Conservation (phyloP, 129 eudicot species). For the Tagetes patula region DNA sequence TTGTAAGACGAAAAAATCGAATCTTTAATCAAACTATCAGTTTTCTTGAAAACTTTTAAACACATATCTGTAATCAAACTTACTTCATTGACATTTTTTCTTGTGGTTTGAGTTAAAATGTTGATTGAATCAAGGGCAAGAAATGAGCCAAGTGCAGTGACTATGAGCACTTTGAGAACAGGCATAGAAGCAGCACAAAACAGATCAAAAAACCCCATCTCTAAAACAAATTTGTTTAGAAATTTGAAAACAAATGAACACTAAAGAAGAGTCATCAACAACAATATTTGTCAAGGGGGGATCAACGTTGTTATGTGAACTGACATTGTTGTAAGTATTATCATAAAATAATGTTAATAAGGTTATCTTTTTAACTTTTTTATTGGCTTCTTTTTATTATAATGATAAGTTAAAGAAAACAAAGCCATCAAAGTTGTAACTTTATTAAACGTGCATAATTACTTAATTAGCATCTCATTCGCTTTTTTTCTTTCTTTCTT, state of each 20-base stretch:
- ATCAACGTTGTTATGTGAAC: neutral
- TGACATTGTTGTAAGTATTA: neutral
- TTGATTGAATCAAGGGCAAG: conserved; percentile 56
- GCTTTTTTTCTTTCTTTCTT: too few species aligned
- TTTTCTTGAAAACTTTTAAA: neutral
- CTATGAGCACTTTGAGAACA: conserved; percentile 47
- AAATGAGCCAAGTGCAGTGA: conserved; percentile 45
- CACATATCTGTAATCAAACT: neutral
- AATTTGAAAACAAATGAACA: neutral
- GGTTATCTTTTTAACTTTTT: neutral
- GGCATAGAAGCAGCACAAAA: conserved; percentile 60
- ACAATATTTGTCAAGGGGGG: neutral
- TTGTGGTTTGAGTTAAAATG: conserved; percentile 44
- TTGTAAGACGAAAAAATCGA: neutral
- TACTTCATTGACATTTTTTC: conserved; percentile 55
- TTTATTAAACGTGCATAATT: neutral
- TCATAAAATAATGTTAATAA: neutral
- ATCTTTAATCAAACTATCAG: neutral
- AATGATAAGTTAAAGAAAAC: neutral
- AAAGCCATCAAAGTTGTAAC: neutral
- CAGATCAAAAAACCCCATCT: conserved; percentile 47
- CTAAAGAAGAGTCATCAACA: neutral
- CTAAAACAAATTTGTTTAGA: neutral
- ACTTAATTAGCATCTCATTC: too few species aligned
- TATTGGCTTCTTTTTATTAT: neutral